Evolutionary conservation across 2,329 filamentous ascomycete species (phyloP), one percentile per base, ranked within the genome.

Genomic region (Fusarium zealandicum): DNA sequence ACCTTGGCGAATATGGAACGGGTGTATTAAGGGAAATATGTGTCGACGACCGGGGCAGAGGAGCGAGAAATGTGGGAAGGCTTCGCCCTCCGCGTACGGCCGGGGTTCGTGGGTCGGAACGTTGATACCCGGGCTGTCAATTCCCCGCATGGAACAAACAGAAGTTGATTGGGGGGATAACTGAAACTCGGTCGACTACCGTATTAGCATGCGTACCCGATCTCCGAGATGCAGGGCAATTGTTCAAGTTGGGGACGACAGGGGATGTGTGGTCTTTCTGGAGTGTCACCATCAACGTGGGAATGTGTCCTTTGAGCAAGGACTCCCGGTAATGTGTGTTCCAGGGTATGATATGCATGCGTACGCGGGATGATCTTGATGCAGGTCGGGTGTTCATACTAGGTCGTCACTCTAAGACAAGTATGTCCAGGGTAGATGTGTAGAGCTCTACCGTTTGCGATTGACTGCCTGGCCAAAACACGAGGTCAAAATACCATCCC

Each of bases 151-250:
- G n/a, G n/a, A 35, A 37, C 25, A 49, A 33, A 27, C 13, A 9
- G 36, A 27, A 54, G 28, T 55, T 55, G 43, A 54, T 64, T 62
- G 37, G 49, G 54, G 53, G 42, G 46, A 38, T 5, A 45, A 48
- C 48, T 38, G 39, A 9, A 25, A 9, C 22, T 25, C 3, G 22
- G 9, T 25, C 9, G 9, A 25, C 22, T 25, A 25, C 8, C 8
- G 18, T 28, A 18, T 30, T 28, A 27, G 30, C 27, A 50, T 22
- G 47, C 39, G 14, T 37, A 16, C 4, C 43, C 35, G 35, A 38
- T 39, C 44, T 47, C 36, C 35, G 44, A 25, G 16, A n/a, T 22
- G 14, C 18, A 47, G 7, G n/a, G 28, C 36, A 47, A 3, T 17
- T 17, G 25, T 12, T 13, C n/a, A 35, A 20, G 11, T 41, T 30